Percentiles rank a stretch among this genome's conserved stretches.
phyloP scores from a whole-genome alignment of 2,329 filamentous ascomycete species.

The Ophioceras dolichostomum region DNA sequence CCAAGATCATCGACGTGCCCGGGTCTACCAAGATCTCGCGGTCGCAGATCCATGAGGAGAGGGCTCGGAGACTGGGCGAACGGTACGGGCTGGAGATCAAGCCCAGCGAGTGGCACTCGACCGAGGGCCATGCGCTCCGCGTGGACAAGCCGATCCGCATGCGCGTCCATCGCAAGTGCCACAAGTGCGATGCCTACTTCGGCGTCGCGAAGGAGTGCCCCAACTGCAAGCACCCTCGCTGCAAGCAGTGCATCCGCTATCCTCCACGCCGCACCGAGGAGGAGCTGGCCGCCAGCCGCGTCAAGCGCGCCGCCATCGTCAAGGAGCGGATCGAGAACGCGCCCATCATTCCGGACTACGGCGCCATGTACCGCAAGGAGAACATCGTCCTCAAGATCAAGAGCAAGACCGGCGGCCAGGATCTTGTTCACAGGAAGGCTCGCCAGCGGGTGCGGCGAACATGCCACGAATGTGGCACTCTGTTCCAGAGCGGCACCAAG shows the following conservation, averaged over 20 bases:
- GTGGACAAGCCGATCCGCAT: slow-evolving; percentile 68
- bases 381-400: slow-evolving; percentile 48
- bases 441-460: slow-evolving; percentile 62
- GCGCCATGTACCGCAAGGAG: slow-evolving; percentile 27
- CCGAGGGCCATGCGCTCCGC: slow-evolving; percentile 44
- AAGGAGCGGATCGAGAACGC: slow-evolving; percentile 47
- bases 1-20: slow-evolving; percentile 2
- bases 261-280: slow-evolving; percentile 53
- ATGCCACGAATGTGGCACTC: slow-evolving; percentile 60
- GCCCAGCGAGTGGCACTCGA: slow-evolving; percentile 38
- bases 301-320: slow-evolving; percentile 33
- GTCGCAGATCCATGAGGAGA: slow-evolving; percentile 40
- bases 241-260: slow-evolving; percentile 66
- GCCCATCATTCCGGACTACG: slow-evolving; percentile 38
- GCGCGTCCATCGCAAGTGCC: slow-evolving; percentile 68
- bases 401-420: slow-evolving; percentile 53
- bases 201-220: slow-evolving; percentile 60
- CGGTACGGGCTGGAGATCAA: slow-evolving; percentile 43
- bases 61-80: slow-evolving; percentile 41
- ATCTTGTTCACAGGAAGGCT: slow-evolving; percentile 58
- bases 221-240: slow-evolving; percentile 68
- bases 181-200: slow-evolving; percentile 67
- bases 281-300: slow-evolving; percentile 38
- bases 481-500: slow-evolving; percentile 48
- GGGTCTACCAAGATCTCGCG: slow-evolving; percentile 26